Evolutionary conservation across 305 asterid species (phyloP).

Genomic region (Solanum hybrid): DNA sequence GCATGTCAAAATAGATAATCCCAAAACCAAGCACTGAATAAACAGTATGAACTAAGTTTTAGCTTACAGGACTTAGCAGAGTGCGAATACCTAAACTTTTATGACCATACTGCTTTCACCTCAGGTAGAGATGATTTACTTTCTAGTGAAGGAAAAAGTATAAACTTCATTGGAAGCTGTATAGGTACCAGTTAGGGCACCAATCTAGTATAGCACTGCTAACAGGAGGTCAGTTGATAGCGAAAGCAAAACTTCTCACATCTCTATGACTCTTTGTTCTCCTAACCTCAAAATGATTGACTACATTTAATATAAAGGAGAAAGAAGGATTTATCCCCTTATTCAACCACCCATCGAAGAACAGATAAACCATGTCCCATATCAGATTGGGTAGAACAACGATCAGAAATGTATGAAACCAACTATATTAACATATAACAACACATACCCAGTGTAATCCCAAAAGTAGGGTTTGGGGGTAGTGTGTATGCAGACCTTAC

Average conservation of each 20-base stretch:
- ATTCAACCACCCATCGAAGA: not conserved
- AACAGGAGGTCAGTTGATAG: not conserved
- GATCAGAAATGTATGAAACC: not conserved
- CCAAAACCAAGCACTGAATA: not conserved
- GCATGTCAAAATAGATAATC: not conserved
- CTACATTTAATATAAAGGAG: not conserved
- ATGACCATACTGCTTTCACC: not conserved
- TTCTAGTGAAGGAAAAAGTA: not conserved
- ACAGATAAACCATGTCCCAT: not conserved
- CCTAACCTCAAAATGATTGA: not conserved
- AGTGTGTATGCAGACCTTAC: not conserved
- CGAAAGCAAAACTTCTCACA: not conserved
- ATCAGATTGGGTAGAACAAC: not conserved
- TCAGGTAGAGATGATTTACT: not conserved
- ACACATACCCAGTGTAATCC: not conserved
- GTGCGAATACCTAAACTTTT: not conserved
- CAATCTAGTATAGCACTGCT: not conserved
- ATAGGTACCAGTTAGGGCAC: not conserved
- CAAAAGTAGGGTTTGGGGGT: not conserved
- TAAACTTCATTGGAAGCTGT: not conserved
- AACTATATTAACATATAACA: not conserved
- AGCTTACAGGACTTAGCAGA: not conserved
- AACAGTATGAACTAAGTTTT: not conserved
- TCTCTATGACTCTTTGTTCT: not conserved
- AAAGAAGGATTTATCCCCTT: not conserved